phyloP scores from a whole-genome alignment of 1,284 basidiomycete genomes.

The Pseudozyma hubeiensis region DNA sequence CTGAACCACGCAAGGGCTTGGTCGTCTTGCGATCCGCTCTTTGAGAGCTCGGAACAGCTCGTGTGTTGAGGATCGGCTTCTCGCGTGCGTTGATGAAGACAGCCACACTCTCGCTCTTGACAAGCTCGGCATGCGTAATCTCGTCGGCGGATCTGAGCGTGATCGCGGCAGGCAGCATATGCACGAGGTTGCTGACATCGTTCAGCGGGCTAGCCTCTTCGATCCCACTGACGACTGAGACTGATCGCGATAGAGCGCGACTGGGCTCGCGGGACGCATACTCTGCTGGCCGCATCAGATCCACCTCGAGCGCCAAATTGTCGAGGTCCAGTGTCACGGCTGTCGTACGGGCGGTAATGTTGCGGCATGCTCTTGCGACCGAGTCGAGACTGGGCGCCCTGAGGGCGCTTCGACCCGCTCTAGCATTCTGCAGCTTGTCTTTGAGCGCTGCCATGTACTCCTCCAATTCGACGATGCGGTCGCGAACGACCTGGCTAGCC shows the following conservation, averaged over 20 bases:
- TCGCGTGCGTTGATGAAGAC: slow-evolving; percentile 42
- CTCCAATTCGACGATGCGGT: slow-evolving; percentile 81
- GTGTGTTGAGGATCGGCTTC: slow-evolving; percentile 46
- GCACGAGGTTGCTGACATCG: slow-evolving; percentile 24
- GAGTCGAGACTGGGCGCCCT: slow-evolving; percentile 85
- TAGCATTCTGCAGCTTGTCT: slow-evolving; percentile 76
- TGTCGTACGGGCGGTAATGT: slow-evolving; percentile 76
- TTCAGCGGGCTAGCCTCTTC: slow-evolving; percentile 21
- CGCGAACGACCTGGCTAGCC: slow-evolving; percentile 77
- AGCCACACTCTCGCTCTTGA: slow-evolving; percentile 33
- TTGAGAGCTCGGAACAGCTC: slow-evolving; percentile 25
- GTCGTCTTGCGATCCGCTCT: slow-evolving; percentile 21
- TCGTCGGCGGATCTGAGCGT: slow-evolving; percentile 28
- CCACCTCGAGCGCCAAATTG: slow-evolving; percentile 74
- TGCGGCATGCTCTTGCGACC: slow-evolving; percentile 82
- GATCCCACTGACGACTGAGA: slow-evolving; percentile 30
- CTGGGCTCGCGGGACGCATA: slow-evolving; percentile 7
- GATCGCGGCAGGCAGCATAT: slow-evolving; percentile 31
- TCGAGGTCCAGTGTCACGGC: slow-evolving; percentile 76
- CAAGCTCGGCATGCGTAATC: slow-evolving; percentile 24
- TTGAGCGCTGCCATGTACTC: slow-evolving; percentile 78
- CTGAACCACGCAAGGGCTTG: slow-evolving; percentile 39
- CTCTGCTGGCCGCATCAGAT: slow-evolving; percentile 53
- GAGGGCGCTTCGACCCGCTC: slow-evolving; percentile 74
- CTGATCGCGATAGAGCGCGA: slow-evolving; percentile 23